Base-by-base conservation (phyloP, 495 filamentous ascomycete species). In the Penicillium bovifimosum region DNA sequence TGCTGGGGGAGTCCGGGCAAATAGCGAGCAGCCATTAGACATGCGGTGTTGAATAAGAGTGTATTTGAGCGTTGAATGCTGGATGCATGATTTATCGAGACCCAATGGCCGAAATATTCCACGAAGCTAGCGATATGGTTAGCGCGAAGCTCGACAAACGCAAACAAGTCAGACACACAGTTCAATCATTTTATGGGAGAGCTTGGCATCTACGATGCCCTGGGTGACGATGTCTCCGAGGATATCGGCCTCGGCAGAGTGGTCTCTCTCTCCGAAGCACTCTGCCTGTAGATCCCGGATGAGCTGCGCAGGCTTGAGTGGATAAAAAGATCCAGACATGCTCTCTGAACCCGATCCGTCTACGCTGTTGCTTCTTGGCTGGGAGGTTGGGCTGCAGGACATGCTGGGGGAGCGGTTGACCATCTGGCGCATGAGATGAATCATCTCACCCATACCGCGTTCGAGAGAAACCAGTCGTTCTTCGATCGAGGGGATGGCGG, bases 391-490 rank as follows among this genome's bases (percentile, higher is more conserved):
- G 10, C 55, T 62, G 35, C 56, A 41, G 13, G 55, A 50, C 13
- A 58, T 39, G 13, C 16, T 57, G 5, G 63, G 60, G n/a, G 68
- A 52, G 6, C 61, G 60, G 28, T 66, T 60, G 29, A 64, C 57
- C 54, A 73, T 71, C 43, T 71, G 69, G 28, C 64, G 66, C 64
- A 73, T 64, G 39, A 69, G 59, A 40, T 67, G 54, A 2, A 70
- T 73, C 68, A 73, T 68, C 47, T 73, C 69, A 9, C 63, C 63
- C 68, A 73, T 73, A 20, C 66, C 62, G 24, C 61, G 59, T 53
- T 73, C 69, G 13, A 73, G 52, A 13, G 68, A 71, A 27, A 56
- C 60, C 4, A 73, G 58, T 5, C 69, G 68, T 50, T 73, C 69
- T 50, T 73, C 69, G n/a, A 73, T 68, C 1, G 63, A 69, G 13